These are phyloP conservation scores for Globisporangium middletonii DNA, from an alignment of 352 stramenopile species.

Conservation along the genomic window DNA sequence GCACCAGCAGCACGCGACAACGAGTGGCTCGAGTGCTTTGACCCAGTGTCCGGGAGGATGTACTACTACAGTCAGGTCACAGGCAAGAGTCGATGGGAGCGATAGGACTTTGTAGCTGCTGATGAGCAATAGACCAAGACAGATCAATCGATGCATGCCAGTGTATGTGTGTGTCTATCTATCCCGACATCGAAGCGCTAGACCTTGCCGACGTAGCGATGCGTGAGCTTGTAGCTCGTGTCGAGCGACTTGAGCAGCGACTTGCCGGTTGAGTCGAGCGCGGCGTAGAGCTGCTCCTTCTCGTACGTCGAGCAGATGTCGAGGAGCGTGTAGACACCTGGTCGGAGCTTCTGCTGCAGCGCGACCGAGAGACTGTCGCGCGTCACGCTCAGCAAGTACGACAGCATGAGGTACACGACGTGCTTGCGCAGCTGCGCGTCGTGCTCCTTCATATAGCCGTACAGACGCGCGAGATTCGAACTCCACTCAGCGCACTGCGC, in stretches of 20 bases:
- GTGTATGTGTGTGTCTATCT: not conserved
- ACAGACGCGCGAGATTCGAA: conserved; percentile 81
- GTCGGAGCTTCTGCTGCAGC: conserved; percentile 64
- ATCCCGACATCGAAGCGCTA: conserved; percentile 18
- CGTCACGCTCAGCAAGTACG: conserved; percentile 57
- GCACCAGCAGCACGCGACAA: not conserved
- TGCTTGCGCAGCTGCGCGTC: conserved; percentile 75
- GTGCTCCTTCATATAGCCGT: conserved; percentile 85
- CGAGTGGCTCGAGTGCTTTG: conserved; percentile 60
- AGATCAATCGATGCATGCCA: not conserved
- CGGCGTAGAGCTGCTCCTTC: conserved; percentile 81
- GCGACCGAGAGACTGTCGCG: conserved; percentile 47
- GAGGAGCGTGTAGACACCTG: conserved; percentile 70
- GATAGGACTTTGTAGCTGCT: not conserved
- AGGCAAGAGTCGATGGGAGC: conserved; percentile 65
- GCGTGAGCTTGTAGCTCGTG: conserved; percentile 80
- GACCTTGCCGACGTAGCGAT: conserved; percentile 84
- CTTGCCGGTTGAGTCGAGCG: conserved; percentile 77
- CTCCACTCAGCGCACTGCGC: conserved; percentile 47
- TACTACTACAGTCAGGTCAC: conserved; percentile 79
- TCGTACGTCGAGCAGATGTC: conserved; percentile 82
- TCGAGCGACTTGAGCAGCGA: conserved; percentile 83
- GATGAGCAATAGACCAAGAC: not conserved
- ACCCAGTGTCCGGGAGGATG: conserved; percentile 35
- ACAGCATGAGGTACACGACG: conserved; percentile 76